These are phyloP conservation scores for Suillus subalutaceus DNA, from an alignment of 768 basidiomycete genomes.

Conservation along the genomic window DNA sequence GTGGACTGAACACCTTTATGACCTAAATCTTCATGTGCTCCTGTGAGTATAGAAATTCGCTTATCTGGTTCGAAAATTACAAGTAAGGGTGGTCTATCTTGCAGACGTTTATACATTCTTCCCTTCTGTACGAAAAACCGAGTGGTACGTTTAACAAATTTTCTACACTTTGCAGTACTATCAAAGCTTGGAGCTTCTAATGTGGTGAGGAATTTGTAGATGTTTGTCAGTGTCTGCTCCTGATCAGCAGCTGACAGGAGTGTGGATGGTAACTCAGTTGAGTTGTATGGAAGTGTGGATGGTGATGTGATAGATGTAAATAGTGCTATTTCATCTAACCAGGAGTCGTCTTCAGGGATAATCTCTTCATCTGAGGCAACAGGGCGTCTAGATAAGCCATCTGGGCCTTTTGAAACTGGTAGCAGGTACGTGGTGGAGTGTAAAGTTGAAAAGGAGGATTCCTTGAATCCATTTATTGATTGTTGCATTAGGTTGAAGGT, in stretches of 20 bases:
- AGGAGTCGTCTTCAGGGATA: conserved; percentile 30
- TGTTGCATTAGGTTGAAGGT: conserved; percentile 39
- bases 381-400: conserved; percentile 38
- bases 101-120: too few relatives aligned
- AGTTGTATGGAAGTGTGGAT: background rate
- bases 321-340: conserved; percentile 23
- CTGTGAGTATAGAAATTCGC: too few relatives aligned
- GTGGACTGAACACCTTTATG: too few relatives aligned
- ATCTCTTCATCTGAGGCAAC: conserved; percentile 32
- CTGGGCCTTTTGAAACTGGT: conserved; percentile 35
- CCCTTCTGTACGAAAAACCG: too few relatives aligned
- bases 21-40: too few relatives aligned
- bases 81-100: too few relatives aligned
- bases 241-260: background rate
- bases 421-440: conserved; percentile 40
- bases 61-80: too few relatives aligned
- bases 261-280: background rate
- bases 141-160: too few relatives aligned
- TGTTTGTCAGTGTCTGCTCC: conserved; percentile 18
- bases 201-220: conserved; percentile 10
- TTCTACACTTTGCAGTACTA: too few relatives aligned
- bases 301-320: background rate
- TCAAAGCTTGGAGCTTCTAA: conserved; percentile 5
- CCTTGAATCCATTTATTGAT: conserved; percentile 46
- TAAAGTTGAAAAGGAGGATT: conserved; percentile 42